These are phyloP conservation scores for Ustilago shanxiensis DNA, from an alignment of 1,284 basidiomycete species.

Conservation along the genomic window DNA sequence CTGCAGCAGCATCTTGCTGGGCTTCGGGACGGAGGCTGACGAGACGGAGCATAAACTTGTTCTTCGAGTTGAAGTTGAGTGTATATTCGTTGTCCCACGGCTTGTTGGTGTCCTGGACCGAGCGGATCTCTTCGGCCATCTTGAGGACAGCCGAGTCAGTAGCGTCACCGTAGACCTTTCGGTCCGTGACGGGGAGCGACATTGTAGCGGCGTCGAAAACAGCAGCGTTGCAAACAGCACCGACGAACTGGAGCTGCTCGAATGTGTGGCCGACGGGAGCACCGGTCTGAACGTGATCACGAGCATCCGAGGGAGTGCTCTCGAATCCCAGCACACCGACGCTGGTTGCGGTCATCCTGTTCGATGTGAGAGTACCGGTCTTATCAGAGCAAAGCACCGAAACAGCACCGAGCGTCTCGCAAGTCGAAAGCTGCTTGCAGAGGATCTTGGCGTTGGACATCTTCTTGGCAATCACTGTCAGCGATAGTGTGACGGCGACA, in stretches of 20 bases:
- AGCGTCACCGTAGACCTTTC: slow-evolving; percentile 76
- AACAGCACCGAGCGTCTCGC: slow-evolving; percentile 78
- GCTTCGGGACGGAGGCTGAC: slow-evolving; percentile 17
- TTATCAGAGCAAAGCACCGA: slow-evolving; percentile 80
- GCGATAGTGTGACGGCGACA: slow-evolving; percentile 78
- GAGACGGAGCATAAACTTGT: slow-evolving; percentile 77
- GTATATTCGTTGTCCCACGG: slow-evolving; percentile 71
- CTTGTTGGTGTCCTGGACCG: slow-evolving; percentile 61
- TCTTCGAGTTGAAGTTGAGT: slow-evolving; percentile 76
- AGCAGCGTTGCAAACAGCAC: slow-evolving; percentile 77
- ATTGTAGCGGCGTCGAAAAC: slow-evolving; percentile 72
- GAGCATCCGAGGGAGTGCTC: slow-evolving; percentile 32
- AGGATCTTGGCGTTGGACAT: slow-evolving; percentile 80
- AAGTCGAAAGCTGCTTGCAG: slow-evolving; percentile 76
- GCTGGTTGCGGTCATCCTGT: slow-evolving; percentile 72
- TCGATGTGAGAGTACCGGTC: slow-evolving; percentile 80
- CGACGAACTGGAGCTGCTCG: slow-evolving; percentile 70
- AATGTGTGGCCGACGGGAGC: slow-evolving; percentile 43
- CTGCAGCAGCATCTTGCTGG: neutral
- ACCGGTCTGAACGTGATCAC: slow-evolving; percentile 42
- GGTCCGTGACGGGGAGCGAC: slow-evolving; percentile 20
- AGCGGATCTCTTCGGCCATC: slow-evolving; percentile 74
- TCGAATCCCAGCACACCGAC: slow-evolving; percentile 68
- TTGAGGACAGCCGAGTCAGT: slow-evolving; percentile 77
- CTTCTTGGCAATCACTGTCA: slow-evolving; percentile 79